A percentile compares a stretch with the other conserved stretches of the same genome.
phyloP scores from a whole-genome alignment of 2,329 filamentous ascomycete species.

The Trichoderma sp. region DNA sequence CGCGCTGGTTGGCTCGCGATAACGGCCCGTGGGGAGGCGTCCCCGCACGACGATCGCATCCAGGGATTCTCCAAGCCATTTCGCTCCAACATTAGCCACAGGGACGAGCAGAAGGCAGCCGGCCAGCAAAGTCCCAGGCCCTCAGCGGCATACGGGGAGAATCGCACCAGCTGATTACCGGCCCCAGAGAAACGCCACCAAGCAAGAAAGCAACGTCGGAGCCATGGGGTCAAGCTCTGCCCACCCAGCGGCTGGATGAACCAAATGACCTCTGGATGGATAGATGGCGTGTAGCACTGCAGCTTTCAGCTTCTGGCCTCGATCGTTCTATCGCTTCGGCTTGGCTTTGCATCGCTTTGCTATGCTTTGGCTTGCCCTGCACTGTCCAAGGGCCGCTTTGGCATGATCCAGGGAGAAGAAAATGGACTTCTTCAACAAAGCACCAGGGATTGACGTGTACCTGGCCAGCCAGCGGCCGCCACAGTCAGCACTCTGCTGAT shows the following conservation, averaged over 20 bases:
- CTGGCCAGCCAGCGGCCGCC: background rate
- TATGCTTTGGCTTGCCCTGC: background rate
- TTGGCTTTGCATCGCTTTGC: background rate
- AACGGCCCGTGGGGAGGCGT: conserved; percentile 24
- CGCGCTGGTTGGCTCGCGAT: conserved; percentile 22
- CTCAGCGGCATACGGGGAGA: conserved; percentile 6
- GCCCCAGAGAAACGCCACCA: background rate
- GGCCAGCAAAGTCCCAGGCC: conserved; percentile 3
- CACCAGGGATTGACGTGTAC: background rate
- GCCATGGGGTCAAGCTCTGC: background rate
- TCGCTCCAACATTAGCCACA: background rate
- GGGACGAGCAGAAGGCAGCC: background rate
- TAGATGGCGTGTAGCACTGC: conserved; percentile 5
- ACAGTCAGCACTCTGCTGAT: background rate
- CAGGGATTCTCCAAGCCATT: conserved; percentile 24
- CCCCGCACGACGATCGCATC: conserved; percentile 25
- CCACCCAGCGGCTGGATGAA: background rate
- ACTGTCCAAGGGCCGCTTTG: background rate
- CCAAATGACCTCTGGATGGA: conserved; percentile 14
- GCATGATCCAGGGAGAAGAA: background rate
- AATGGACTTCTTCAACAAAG: background rate
- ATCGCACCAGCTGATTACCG: background rate
- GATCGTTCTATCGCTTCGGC: conserved; percentile 2
- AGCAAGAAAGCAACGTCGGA: conserved; percentile 8
- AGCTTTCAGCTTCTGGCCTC: conserved; percentile 25